Percentiles rank a stretch among this genome's conserved stretches.
These are phyloP conservation scores for Cytospora piceicola DNA, from an alignment of 2,329 filamentous ascomycete genomes.

Conservation along the genomic window DNA sequence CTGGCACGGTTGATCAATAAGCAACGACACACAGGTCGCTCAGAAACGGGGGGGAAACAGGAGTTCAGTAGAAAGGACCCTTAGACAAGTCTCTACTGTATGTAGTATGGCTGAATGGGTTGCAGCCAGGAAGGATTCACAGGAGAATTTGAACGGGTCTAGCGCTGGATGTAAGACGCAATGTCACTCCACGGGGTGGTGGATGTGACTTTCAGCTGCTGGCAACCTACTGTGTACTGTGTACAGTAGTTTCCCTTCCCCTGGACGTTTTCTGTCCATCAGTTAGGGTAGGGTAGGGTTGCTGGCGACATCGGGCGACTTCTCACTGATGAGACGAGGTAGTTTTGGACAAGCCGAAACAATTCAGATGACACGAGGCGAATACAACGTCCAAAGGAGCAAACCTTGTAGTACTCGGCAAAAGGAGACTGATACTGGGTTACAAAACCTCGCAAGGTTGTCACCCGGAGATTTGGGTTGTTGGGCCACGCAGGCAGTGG, in stretches of 20 bases:
- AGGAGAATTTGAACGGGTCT: constrained; percentile 10
- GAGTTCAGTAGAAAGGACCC: background rate
- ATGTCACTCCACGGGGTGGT: background rate
- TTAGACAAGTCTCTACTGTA: background rate
- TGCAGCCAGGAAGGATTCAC: background rate
- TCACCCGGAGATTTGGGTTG: background rate
- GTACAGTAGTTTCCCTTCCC: background rate
- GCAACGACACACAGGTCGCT: background rate
- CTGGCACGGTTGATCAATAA: background rate
- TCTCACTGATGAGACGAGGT: background rate
- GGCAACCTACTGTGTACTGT: no score
- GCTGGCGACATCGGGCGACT: background rate
- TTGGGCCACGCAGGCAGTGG: background rate
- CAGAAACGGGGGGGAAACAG: background rate
- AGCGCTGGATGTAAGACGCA: constrained; percentile 10
- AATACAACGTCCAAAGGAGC: no score
- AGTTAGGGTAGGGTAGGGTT: background rate
- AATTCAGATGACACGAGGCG: background rate
- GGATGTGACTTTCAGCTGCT: constrained; percentile 3
- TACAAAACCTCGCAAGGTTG: background rate
- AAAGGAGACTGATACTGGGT: no score
- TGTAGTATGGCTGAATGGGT: background rate
- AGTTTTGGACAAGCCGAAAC: no score
- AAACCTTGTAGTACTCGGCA: no score
- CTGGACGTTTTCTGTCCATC: background rate